Evolutionary conservation across 176 grass and related monocot genomes (phyloP), one percentile per base, ranked within the genome.

Genomic region (Otatea glauca): DNA sequence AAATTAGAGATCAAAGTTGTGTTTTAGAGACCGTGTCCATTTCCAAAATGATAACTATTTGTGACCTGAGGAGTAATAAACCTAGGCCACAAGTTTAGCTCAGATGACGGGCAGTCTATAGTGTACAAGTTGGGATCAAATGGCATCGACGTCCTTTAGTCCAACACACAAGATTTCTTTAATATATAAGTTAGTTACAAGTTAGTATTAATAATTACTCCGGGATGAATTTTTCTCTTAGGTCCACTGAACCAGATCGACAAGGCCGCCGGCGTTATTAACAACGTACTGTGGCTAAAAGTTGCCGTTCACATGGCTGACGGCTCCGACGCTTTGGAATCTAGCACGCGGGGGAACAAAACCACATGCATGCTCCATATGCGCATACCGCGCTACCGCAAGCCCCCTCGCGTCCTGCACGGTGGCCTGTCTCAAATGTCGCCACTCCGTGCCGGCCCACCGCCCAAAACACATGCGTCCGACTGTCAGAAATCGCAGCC

Each of bases 311-410:
- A 86, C 76, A 64, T 86, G 84, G 76, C n/a, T 67, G 76, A 50
- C 9, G 69, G 13, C n/a, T 72, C 1, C 24, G 10, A 9, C 56
- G 44, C 84, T 34, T 86, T 73, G 76, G 84, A 80, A 73, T 5
- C 84, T 80, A 80, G n/a, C 45, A 76, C 60, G 71, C 34, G 6
- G 51, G 51, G 84, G 69, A 80, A 86, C 85, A 86, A 65, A 65
- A 66, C 45, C 85, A 74, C 85, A 63, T 81, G 77, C 56, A 15
- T 32, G 55, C 67, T 65, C 67, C 76, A 64, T 72, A 72, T 18
- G 54, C 55, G 65, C 42, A 51, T 25, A 6, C 54, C 21, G 3
- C 13, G 42, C 64, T 60, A 59, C n/a, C 74, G 42, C 38, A 8
- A 72, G 20, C 13, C 43, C n/a, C 21, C n/a, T 27, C 6, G 14